Base-by-base conservation (phyloP, 768 basidiomycete genomes). In the Porphyrellus cyaneotinctus region DNA sequence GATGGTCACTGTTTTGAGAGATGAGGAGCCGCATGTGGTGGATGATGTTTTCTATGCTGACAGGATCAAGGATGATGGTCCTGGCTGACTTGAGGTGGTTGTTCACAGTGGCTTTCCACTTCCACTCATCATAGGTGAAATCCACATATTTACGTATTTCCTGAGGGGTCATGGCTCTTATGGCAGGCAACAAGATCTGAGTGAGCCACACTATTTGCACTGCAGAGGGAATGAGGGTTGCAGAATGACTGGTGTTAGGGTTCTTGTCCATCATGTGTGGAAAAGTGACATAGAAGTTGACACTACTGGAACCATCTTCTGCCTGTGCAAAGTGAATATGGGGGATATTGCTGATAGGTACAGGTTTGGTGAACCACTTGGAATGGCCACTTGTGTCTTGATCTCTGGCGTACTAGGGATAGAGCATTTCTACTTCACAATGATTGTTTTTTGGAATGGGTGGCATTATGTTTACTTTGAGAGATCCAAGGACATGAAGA, bases 101-200 rank as follows among this genome's bases (percentile, higher is more conserved):
- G 30, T 56, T 56, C 14, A 43, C 22, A 1, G 46, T 56, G 1
- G 46, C 41, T 45, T 56, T 56, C 54, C 54, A 55, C 22, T 55
- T 55, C 54, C 54, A 55, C 22, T 55, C 49, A 17, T 55, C 49
- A 1, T 55, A 55, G 17, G 49, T 55, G 4, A 55, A 55, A 23
- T 55, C 22, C 0, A 9, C 30, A 18, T 55, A 55, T 17, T 55
- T 49, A 1, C 23, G 39, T 43, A 55, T 51, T 37, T 55, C 54
- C 2, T 14, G 45, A 10, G 54, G 49, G 8, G 45, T 47, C 6
- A 28, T 51, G n/a, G 26, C 35, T 31, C 22, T 46, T 23, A 56
- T 56, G 4, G 49, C 39, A 3, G 54, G 54, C 17, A 56, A 38
- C 22, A 56, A 47, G 22, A 56, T 23, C 4, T 47, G 45, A 18